These are phyloP conservation scores for Spathaspora hagerdaliae DNA, from an alignment of 805 yeast species.

Conservation along the genomic window DNA sequence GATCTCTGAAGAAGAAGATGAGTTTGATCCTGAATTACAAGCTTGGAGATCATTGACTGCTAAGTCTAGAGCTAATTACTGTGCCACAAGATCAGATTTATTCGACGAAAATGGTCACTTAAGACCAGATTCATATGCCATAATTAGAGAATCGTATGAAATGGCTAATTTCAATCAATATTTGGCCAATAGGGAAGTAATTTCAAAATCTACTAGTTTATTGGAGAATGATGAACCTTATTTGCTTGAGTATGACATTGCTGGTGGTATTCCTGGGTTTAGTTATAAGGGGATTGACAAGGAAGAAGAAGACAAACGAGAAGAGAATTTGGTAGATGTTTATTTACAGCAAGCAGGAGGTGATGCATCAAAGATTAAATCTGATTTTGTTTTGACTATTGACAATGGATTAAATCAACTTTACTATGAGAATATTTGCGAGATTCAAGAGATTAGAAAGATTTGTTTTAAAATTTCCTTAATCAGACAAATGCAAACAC, in stretches of 20 bases:
- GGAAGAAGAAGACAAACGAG: slow-evolving; percentile 35
- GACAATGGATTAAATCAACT: slow-evolving; percentile 58
- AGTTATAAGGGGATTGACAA: slow-evolving; percentile 48
- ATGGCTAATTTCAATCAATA: slow-evolving; percentile 61
- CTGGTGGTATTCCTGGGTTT: slow-evolving; percentile 74
- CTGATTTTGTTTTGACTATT: slow-evolving; percentile 30
- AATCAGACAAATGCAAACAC: slow-evolving; percentile 87
- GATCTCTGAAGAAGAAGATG: slow-evolving; percentile 37
- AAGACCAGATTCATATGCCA: slow-evolving; percentile 66
- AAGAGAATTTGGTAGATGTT: slow-evolving; percentile 32
- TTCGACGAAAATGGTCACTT: slow-evolving; percentile 56
- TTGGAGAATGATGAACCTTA: slow-evolving; percentile 59
- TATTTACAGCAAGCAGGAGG: slow-evolving; percentile 24
- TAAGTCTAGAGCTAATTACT: slow-evolving; percentile 70
- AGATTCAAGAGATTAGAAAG: slow-evolving; percentile 85
- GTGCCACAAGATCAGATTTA: slow-evolving; percentile 61
- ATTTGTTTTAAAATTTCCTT: slow-evolving; percentile 84
- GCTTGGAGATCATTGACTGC: slow-evolving; percentile 86
- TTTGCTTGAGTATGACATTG: slow-evolving; percentile 77
- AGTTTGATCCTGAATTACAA: slow-evolving; percentile 70
- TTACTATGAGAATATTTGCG: slow-evolving; percentile 60
- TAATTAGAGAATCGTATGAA: slow-evolving; percentile 57
- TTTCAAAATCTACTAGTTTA: slow-evolving; percentile 40
- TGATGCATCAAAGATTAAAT: slow-evolving; percentile 19
- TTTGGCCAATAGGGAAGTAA: slow-evolving; percentile 33